A percentile compares a stretch with the other conserved stretches of the same genome.
Evolutionary conservation across 2,329 filamentous ascomycete genomes (phyloP).

Genomic region (Dactylellina leptospora): DNA sequence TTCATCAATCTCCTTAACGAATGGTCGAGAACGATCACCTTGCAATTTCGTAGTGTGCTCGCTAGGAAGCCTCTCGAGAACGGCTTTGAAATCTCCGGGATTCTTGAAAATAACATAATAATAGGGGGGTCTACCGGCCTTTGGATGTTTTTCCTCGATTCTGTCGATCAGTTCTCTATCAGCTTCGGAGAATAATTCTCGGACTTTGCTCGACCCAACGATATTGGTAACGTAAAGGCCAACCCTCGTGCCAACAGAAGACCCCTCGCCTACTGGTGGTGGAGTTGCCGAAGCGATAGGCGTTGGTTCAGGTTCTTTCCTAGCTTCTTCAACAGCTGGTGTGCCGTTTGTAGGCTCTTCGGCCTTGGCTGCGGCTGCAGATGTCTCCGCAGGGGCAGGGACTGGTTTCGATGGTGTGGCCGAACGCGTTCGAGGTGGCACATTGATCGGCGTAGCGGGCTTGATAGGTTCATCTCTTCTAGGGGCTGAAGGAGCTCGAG

Average conservation of each 20-base stretch:
- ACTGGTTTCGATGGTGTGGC: conserved; percentile 58
- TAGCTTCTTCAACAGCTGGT: conserved; percentile 60
- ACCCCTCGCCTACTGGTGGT: conserved; percentile 70
- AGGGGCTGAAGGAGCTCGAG: conserved; percentile 56
- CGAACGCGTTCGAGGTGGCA: conserved; percentile 57
- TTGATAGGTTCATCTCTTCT: conserved; percentile 54
- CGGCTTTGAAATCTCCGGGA: conserved; percentile 79
- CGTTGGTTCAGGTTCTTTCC: conserved; percentile 26
- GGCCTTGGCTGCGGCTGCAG: conserved; percentile 67
- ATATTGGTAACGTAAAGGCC: conserved; percentile 91
- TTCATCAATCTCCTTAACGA: conserved; percentile 72
- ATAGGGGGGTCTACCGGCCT: conserved; percentile 64
- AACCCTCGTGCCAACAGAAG: conserved; percentile 73
- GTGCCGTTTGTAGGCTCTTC: conserved; percentile 65
- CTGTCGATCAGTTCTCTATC: conserved; percentile 82
- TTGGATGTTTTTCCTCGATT: conserved; percentile 66
- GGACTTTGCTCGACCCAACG: conserved; percentile 81
- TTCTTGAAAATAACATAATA: conserved; percentile 87
- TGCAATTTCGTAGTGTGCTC: conserved; percentile 67
- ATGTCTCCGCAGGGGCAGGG: conserved; percentile 64
- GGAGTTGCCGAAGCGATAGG: conserved; percentile 63
- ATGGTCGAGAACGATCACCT: conserved; percentile 75
- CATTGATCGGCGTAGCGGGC: conserved; percentile 58
- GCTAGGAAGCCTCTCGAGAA: conserved; percentile 78
- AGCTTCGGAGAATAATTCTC: conserved; percentile 81